Percentiles rank a stretch among this genome's conserved stretches.
These are phyloP conservation scores for Boletus rubroflammeus DNA, from an alignment of 768 basidiomycete species.

Conservation along the genomic window DNA sequence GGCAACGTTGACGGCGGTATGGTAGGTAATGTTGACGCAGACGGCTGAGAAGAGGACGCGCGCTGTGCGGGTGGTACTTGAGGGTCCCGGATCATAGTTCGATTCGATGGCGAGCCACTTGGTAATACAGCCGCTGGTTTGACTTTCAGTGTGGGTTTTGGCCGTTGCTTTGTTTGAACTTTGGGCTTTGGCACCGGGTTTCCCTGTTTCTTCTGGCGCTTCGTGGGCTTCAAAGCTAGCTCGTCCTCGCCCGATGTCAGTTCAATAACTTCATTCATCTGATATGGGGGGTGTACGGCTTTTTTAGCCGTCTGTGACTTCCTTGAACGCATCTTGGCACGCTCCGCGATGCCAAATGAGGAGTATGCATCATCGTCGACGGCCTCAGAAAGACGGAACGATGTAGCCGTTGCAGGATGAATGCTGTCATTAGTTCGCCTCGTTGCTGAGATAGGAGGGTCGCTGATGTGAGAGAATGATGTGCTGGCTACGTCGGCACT, in stretches of 20 bases:
- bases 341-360: constrained; percentile 48
- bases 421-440: constrained; percentile 22
- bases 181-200: constrained; percentile 30
- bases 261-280: constrained; percentile 41
- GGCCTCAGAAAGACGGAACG: constrained; percentile 8
- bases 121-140: constrained; percentile 11
- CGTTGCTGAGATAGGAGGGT: constrained; percentile 9
- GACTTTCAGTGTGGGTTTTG: constrained; percentile 24
- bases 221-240: constrained; percentile 29
- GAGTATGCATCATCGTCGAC: constrained; percentile 22
- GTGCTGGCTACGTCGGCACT: constrained; percentile 1
- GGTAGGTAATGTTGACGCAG: constrained; percentile 32
- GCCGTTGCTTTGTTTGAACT: constrained; percentile 21
- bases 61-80: constrained; percentile 33
- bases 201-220: constrained; percentile 30
- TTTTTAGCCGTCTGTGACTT: constrained; percentile 23
- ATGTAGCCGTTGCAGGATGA: constrained; percentile 8
- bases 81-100: constrained; percentile 13
- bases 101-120: constrained; percentile 17
- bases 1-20: constrained; percentile 23
- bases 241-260: constrained; percentile 44
- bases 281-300: background rate
- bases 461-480: constrained; percentile 23
- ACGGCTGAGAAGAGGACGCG: constrained; percentile 30
- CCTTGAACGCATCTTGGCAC: constrained; percentile 53